Conservation (phyloP, 805 yeast species). For the Suhomyces pyralidae region DNA sequence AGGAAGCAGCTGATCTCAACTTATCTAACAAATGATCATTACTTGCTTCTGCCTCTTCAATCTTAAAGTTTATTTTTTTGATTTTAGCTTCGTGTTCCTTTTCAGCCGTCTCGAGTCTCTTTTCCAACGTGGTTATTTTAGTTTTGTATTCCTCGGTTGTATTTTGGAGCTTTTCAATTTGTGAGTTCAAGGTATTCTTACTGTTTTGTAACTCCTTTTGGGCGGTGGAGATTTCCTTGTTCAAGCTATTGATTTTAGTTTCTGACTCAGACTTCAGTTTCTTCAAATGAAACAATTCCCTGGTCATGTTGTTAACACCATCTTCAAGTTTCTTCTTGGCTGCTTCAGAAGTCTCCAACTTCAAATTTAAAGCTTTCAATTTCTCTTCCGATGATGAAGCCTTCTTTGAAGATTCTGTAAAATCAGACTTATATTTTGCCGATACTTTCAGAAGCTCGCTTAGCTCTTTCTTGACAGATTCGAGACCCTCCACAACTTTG, state of each 20-base stretch:
- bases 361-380: constrained; percentile 26
- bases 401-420: constrained; percentile 29
- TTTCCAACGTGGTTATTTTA: constrained; percentile 20
- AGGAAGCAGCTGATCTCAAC: constrained; percentile 36
- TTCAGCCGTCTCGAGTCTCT: constrained; percentile 11
- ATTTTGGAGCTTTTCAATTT: constrained; percentile 17
- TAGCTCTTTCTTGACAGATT: constrained; percentile 28
- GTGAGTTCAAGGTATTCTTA: constrained; percentile 18
- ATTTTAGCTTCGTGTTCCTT: constrained; percentile 13
- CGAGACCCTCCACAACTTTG: constrained; percentile 18
- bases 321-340: constrained; percentile 69
- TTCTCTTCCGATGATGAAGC: constrained; percentile 22
- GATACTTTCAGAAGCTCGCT: constrained; percentile 29
- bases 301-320: constrained; percentile 86
- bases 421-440: constrained; percentile 24
- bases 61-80: constrained; percentile 18
- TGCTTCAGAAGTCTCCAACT: constrained; percentile 30
- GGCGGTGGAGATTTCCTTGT: constrained; percentile 36
- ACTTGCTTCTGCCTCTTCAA: constrained; percentile 27
- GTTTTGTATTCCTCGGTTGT: constrained; percentile 23
- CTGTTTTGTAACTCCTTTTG: constrained; percentile 34
- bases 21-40: constrained; percentile 41
- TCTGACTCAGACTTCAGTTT: constrained; percentile 56
- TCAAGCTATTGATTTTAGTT: constrained; percentile 37
- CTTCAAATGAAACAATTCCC: constrained; percentile 69